These are phyloP conservation scores for Eucalyptus viminalis DNA, from an alignment of 345 rosid species.

Conservation along the genomic window DNA sequence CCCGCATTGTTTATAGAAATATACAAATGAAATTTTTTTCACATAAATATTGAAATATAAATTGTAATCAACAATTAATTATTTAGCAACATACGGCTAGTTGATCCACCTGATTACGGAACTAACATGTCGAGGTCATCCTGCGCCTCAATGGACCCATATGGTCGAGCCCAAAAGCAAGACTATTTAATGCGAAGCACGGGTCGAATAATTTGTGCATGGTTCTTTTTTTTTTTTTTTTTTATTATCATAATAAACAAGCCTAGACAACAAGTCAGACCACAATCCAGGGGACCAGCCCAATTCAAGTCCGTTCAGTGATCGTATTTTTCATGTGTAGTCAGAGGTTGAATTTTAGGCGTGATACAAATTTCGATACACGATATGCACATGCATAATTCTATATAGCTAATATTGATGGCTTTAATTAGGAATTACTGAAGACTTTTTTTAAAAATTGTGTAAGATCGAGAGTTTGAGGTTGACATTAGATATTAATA, in stretches of 20 bases:
- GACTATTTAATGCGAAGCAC: neutral
- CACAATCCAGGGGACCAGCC: neutral
- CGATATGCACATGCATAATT: no score
- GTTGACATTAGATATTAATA: neutral
- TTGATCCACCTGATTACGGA: no score
- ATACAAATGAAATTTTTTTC: fast-evolving
- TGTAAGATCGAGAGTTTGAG: neutral
- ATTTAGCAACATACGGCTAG: neutral
- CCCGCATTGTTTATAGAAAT: fast-evolving
- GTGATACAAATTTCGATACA: neutral
- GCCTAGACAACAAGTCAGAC: neutral
- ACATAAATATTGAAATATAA: no score
- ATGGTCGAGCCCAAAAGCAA: neutral
- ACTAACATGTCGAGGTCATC: no score
- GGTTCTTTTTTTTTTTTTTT: neutral
- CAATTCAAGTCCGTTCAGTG: neutral
- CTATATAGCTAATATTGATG: neutral
- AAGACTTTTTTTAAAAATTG: neutral
- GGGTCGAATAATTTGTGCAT: neutral
- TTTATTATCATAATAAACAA: no score
- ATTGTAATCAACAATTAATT: no score
- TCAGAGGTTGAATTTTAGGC: neutral
- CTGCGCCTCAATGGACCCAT: no score
- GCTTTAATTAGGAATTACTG: neutral
- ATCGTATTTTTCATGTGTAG: neutral